These are phyloP conservation scores for Neurospora hispaniola DNA, from an alignment of 495 filamentous ascomycete species.

Conservation along the genomic window DNA sequence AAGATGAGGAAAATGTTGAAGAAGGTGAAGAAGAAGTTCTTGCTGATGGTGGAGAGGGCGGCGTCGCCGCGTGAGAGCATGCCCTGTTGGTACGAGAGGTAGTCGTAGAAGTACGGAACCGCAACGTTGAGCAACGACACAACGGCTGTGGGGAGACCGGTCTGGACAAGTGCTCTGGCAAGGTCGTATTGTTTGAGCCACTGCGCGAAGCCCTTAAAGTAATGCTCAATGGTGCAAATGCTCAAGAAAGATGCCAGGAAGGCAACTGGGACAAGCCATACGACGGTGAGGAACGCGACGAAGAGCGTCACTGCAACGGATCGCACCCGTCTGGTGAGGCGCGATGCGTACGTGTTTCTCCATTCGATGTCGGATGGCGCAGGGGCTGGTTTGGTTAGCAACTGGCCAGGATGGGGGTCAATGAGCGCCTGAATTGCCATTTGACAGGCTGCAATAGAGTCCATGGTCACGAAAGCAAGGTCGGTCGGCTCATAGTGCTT, in stretches of 20 bases:
- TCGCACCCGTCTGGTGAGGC: conserved; percentile 57
- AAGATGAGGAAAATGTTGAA: conserved; percentile 98
- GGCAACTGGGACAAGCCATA: conserved; percentile 84
- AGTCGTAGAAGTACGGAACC: conserved; percentile 92
- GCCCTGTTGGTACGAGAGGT: conserved; percentile 79
- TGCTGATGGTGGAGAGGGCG: conserved; percentile 90
- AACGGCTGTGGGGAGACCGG: conserved; percentile 73
- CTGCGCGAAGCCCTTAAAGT: conserved; percentile 61
- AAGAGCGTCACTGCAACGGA: conserved; percentile 75
- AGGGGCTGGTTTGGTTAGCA: conserved; percentile 79
- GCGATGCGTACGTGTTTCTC: conserved; percentile 84
- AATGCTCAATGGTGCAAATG: conserved; percentile 60
- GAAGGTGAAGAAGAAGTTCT: conserved; percentile 99
- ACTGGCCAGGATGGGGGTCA: conserved; percentile 72
- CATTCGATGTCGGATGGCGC: conserved; percentile 84
- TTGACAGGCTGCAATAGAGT: conserved; percentile 83
- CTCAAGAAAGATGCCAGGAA: conserved; percentile 69
- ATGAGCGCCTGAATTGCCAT: conserved; percentile 91
- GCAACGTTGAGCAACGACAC: conserved; percentile 78
- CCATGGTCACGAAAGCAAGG: conserved; percentile 92
- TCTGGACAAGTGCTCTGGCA: conserved; percentile 66
- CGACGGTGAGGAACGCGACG: conserved; percentile 69
- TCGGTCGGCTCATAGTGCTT: conserved; percentile 71
- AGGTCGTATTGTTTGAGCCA: conserved; percentile 55
- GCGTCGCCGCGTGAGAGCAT: conserved; percentile 91